These are phyloP conservation scores for Malbranchea cinnamomea DNA, from an alignment of 2,329 filamentous ascomycete genomes.

Conservation along the genomic window DNA sequence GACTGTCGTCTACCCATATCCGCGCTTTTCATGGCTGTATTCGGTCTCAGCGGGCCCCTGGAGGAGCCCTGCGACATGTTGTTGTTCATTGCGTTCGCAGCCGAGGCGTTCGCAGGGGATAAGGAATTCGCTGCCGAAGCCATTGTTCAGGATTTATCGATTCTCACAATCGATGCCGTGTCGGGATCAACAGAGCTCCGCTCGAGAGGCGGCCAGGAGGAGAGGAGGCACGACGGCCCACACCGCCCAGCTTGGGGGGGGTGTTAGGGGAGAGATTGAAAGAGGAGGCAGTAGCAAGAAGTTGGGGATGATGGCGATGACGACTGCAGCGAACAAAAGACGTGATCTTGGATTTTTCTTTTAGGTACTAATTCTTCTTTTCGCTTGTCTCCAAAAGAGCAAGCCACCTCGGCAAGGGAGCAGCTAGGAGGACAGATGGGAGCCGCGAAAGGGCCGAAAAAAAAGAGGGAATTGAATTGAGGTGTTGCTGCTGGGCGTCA, in stretches of 20 bases:
- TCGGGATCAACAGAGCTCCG: slow-evolving; percentile 1
- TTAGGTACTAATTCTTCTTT: no score
- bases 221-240: slow-evolving; percentile 14
- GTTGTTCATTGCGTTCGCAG: slow-evolving; percentile 23
- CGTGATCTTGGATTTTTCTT: no score
- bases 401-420: no score
- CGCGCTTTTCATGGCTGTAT: slow-evolving; percentile 33
- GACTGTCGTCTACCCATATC: slow-evolving; percentile 41
- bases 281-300: slow-evolving; percentile 3
- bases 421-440: no score
- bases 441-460: no score
- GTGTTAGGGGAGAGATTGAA: slow-evolving; percentile 4
- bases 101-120: slow-evolving; percentile 21
- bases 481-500: no score
- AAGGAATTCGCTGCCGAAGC: slow-evolving; percentile 26
- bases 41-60: slow-evolving; percentile 36
- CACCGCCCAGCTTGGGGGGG: slow-evolving; percentile 22
- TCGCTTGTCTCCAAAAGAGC: no score
- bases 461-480: no score
- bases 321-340: no score
- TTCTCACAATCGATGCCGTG: background rate
- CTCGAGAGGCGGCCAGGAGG: slow-evolving; percentile 21
- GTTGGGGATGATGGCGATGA: slow-evolving; percentile 4
- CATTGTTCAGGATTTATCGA: slow-evolving; percentile 16
- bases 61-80: slow-evolving; percentile 24